Percentiles rank a stretch among this genome's conserved stretches.
These are phyloP conservation scores for Paraphaeosphaeria minitans DNA, from an alignment of 2,329 filamentous ascomycete genomes.

Conservation along the genomic window DNA sequence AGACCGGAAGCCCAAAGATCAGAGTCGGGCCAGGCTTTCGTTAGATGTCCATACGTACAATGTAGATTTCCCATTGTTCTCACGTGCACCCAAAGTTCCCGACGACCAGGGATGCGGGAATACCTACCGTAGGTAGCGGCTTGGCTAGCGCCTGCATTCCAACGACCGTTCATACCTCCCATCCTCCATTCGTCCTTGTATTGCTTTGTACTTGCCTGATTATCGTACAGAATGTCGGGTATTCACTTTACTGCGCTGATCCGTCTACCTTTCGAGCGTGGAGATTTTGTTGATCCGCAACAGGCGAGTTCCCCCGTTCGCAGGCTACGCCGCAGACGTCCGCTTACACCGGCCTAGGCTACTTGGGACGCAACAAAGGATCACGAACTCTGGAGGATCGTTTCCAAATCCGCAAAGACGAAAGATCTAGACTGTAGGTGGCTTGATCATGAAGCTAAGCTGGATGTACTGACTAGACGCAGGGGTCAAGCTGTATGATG, in stretches of 20 bases:
- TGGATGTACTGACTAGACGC: slow-evolving; percentile 9
- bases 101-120: neutral
- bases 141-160: neutral
- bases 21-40: neutral
- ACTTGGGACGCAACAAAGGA: slow-evolving; percentile 90
- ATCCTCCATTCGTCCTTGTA: neutral
- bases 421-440: slow-evolving; percentile 80
- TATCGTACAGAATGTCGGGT: slow-evolving; percentile 27
- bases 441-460: slow-evolving; percentile 9
- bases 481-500: slow-evolving; percentile 77
- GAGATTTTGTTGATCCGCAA: slow-evolving; percentile 88
- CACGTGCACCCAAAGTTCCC: neutral
- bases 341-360: slow-evolving; percentile 59
- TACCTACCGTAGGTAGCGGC: too few species aligned
- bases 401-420: slow-evolving; percentile 79
- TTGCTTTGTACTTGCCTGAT: neutral
- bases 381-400: slow-evolving; percentile 84
- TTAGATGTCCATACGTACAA: neutral
- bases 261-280: slow-evolving; percentile 84
- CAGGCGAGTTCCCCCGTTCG: slow-evolving; percentile 61
- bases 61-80: neutral
- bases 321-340: neutral
- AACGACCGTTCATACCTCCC: neutral
- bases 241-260: slow-evolving; percentile 75
- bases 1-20: neutral